These are phyloP conservation scores for Helianthus tuberosus DNA, from an alignment of 129 eudicot genomes.

Conservation along the genomic window DNA sequence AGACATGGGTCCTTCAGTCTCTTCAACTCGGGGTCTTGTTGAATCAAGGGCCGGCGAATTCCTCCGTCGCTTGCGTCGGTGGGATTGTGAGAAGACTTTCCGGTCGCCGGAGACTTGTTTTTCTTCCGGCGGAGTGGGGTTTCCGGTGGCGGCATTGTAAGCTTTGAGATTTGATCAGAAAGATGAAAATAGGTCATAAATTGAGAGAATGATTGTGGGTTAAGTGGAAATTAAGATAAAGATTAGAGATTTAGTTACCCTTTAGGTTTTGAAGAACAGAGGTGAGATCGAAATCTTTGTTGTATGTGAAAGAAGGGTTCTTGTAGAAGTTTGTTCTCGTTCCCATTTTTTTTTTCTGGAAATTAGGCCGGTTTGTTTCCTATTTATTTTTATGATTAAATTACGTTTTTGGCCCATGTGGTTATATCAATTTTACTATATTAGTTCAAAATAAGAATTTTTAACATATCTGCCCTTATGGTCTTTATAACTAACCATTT, in stretches of 20 bases:
- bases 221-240: neutral
- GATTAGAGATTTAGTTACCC: constrained; percentile 32
- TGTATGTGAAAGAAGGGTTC: constrained; percentile 81
- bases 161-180: constrained; percentile 38
- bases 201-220: neutral
- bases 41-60: constrained; percentile 19
- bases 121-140: constrained; percentile 34
- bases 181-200: neutral
- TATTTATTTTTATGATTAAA: neutral
- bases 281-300: constrained; percentile 65
- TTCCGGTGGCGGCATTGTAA: constrained; percentile 73
- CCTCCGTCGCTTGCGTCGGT: constrained; percentile 53
- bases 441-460: too few species aligned
- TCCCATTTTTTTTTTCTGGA: constrained; percentile 38
- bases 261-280: constrained; percentile 78
- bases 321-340: constrained; percentile 75
- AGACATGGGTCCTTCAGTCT: constrained; percentile 72
- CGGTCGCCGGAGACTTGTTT: constrained; percentile 23
- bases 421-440: too few species aligned
- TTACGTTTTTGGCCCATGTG: too few species aligned
- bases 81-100: constrained; percentile 18
- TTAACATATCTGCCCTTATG: too few species aligned
- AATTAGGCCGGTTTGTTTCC: neutral
- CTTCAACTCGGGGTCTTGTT: constrained; percentile 1
- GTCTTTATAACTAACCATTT: too few species aligned